Percentiles rank a stretch among this genome's conserved stretches.
Evolutionary conservation across 306 rosid genomes (phyloP).

Genomic region (Vigna unguiculata): DNA sequence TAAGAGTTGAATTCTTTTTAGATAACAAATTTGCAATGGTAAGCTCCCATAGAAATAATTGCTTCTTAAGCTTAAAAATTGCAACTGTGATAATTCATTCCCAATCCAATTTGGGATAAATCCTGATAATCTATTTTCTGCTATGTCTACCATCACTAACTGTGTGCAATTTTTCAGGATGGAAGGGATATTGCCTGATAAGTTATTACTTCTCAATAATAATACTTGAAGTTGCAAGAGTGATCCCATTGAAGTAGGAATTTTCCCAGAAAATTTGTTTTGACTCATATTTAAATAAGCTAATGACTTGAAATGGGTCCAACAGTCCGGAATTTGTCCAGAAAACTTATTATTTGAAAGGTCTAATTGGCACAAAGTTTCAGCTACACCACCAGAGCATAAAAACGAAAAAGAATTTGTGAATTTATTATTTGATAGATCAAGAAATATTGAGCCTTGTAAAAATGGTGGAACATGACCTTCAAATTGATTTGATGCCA

Average conservation of each 20-base stretch:
- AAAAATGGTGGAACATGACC: slow-evolving; percentile 6
- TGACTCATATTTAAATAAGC: neutral
- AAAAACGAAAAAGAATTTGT: neutral
- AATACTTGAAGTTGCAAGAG: neutral
- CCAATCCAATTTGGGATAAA: neutral
- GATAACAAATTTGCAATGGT: too few relatives aligned
- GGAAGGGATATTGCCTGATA: neutral
- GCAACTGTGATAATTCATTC: too few relatives aligned
- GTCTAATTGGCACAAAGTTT: neutral
- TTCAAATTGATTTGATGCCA: slow-evolving; percentile 1
- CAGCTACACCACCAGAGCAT: neutral
- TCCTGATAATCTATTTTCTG: slow-evolving; percentile 30
- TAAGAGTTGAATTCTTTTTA: too few relatives aligned
- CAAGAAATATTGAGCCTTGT: neutral
- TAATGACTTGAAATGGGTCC: neutral
- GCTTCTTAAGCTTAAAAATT: neutral
- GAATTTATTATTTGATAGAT: slow-evolving; percentile 36
- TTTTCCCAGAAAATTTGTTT: neutral
- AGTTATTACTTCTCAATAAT: slow-evolving; percentile 22
- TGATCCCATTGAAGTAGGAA: neutral
- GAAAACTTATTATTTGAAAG: slow-evolving; percentile 2
- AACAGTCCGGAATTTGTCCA: neutral
- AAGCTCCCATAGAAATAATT: neutral
- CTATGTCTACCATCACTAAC: slow-evolving; percentile 1
- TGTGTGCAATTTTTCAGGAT: neutral